Evolutionary conservation across 768 basidiomycete genomes (phyloP), one percentile per base, ranked within the genome.

Genomic region (Epithele typhae): DNA sequence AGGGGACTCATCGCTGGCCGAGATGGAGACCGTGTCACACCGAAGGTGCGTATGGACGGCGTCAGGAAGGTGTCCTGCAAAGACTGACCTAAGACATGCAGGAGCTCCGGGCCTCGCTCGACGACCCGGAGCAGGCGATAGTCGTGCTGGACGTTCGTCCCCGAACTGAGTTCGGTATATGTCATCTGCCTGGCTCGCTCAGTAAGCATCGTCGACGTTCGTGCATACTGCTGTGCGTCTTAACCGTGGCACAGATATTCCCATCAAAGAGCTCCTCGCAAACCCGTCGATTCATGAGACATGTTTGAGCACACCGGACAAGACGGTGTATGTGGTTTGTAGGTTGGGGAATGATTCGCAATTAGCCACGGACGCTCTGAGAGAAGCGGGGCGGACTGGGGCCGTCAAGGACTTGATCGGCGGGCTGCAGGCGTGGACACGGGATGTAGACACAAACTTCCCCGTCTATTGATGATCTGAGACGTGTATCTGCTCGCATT

Each of bases 331-430:
- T 49, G 68, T 96, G 15, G 65, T 96, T 22, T 98, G 94, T 65
- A 77, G 91, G 24, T 71, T 92, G 18, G 94, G 95, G 4, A 98
- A 97, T 59, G 95, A 97, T 63, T 95, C 92, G 1, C 89, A 92
- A 62, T 76, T 90, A 17, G 95, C 93, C 24, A 92, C 82, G 0
- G 72, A 81, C 27, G 81, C 82, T 5, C 58, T 91, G 17, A 64
- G 76, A 46, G 59, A 57, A 15, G 68, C 66, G 7, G 56, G 59
- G 39, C 57, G 51, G 18, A 63, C 42, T 3, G 49, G 60, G 5
- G 56, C 68, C 27, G 68, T 87, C 15, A 78, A 70, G 56, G 87
- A 95, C 64, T 73, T 94, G 4, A 69, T 88, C 7, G 93, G 94
- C 18, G 94, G 94, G 1, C 66, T 96, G 40, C 67, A 73, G 55